Percentiles rank a stretch among this genome's conserved stretches.
phyloP scores from a whole-genome alignment of 2,329 filamentous ascomycete genomes.

The Parastagonospora avenae region DNA sequence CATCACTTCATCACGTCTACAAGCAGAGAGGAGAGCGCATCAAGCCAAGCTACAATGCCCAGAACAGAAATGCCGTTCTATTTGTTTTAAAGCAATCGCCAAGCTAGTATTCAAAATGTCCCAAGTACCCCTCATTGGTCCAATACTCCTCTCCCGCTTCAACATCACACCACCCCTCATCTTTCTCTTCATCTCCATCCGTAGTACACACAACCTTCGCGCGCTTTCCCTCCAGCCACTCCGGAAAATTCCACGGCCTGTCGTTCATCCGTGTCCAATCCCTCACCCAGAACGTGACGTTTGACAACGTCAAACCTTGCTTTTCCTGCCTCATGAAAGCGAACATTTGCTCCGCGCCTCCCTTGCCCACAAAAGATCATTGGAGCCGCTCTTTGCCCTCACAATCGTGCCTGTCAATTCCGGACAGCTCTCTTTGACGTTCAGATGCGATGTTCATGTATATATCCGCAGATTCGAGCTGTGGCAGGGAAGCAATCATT shows the following conservation, averaged over 20 bases:
- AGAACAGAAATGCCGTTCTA: too few relatives aligned
- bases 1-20: too few relatives aligned
- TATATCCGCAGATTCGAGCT: slow-evolving; percentile 11
- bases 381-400: slow-evolving; percentile 10
- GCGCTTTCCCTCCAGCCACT: slow-evolving; percentile 6
- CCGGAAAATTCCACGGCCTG: not conserved
- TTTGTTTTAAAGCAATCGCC: too few relatives aligned
- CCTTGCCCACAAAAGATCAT: slow-evolving; percentile 5
- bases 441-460: slow-evolving; percentile 12
- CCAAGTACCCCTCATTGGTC: not conserved
- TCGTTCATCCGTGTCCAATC: slow-evolving; percentile 12
- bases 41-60: too few relatives aligned
- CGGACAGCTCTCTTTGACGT: slow-evolving; percentile 1
- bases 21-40: too few relatives aligned
- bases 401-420: not conserved
- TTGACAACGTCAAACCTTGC: slow-evolving; percentile 2
- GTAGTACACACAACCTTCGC: slow-evolving; percentile 11
- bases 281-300: slow-evolving; percentile 16
- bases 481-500: slow-evolving; percentile 6
- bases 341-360: slow-evolving; percentile 13
- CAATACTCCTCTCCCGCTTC: slow-evolving; percentile 8
- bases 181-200: not conserved
- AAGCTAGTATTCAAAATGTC: too few relatives aligned
- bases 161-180: slow-evolving; percentile 5
- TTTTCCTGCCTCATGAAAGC: slow-evolving; percentile 11